Evolutionary conservation across 2,329 filamentous ascomycete species (phyloP).

Genomic region (Claviceps paspali): DNA sequence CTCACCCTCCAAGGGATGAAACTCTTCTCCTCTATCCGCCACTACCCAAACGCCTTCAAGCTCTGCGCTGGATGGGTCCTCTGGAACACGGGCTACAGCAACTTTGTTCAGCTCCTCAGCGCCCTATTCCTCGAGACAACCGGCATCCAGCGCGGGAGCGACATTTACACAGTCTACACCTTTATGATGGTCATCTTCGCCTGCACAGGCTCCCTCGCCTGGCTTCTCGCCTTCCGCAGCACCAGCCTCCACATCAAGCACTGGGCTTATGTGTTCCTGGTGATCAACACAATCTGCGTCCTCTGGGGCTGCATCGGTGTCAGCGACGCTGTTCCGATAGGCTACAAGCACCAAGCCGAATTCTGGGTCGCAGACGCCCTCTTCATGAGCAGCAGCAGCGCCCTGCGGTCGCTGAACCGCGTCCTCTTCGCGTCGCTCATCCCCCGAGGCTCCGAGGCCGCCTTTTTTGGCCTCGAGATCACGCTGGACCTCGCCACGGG

Average conservation of each 20-base stretch:
- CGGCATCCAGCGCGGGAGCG: slow-evolving; percentile 9
- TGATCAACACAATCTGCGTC: slow-evolving; percentile 8
- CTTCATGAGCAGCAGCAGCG: slow-evolving; percentile 10
- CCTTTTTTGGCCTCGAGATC: slow-evolving; percentile 10
- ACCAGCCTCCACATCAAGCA: slow-evolving; percentile 6
- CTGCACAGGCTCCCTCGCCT: slow-evolving; percentile 8
- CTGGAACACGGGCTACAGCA: slow-evolving; percentile 10
- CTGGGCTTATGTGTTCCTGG: slow-evolving; percentile 9
- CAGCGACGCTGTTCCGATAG: slow-evolving; percentile 5
- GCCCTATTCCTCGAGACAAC: slow-evolving; percentile 9
- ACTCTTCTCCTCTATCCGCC: slow-evolving; percentile 8
- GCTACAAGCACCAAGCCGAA: slow-evolving; percentile 10
- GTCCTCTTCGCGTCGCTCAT: slow-evolving; percentile 9
- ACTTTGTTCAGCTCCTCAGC: slow-evolving; percentile 7
- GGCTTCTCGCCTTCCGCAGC: slow-evolving; percentile 7
- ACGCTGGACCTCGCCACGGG: slow-evolving; percentile 9
- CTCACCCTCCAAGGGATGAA: slow-evolving; percentile 5
- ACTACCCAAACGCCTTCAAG: slow-evolving; percentile 10
- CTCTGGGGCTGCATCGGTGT: slow-evolving; percentile 10
- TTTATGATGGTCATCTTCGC: slow-evolving; percentile 10
- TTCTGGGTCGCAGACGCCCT: slow-evolving; percentile 8
- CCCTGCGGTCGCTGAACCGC: slow-evolving; percentile 9
- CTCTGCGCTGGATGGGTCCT: slow-evolving; percentile 10
- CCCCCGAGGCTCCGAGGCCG: slow-evolving; percentile 8
- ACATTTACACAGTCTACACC: slow-evolving; percentile 9